Conservation (phyloP, 371 early-diverging fungal genomes). For the Ordospora colligata region DNA sequence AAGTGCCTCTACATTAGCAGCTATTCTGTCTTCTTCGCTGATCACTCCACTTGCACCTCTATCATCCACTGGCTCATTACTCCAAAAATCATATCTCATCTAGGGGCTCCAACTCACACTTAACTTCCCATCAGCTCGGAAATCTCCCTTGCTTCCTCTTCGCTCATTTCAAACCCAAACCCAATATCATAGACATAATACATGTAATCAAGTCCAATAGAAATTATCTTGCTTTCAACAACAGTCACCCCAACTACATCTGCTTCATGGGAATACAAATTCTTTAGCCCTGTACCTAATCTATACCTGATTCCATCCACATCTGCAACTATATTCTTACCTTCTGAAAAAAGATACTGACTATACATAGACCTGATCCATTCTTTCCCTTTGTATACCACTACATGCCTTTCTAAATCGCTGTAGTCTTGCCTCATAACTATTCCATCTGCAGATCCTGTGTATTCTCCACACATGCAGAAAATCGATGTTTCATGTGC, state of each 20-base stretch:
- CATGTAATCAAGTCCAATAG: slow-evolving; percentile 35
- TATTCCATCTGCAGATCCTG: slow-evolving; percentile 37
- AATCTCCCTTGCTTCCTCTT: background rate
- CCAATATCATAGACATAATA: background rate
- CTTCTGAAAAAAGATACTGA: slow-evolving; percentile 20
- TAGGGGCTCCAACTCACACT: too few species aligned
- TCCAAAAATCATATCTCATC: slow-evolving; percentile 51
- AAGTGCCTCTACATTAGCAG: slow-evolving; percentile 1
- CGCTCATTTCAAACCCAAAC: background rate
- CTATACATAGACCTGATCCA: slow-evolving; percentile 30
- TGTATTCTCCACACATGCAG: background rate
- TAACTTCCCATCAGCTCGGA: background rate
- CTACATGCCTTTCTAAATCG: background rate
- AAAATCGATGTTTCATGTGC: slow-evolving; percentile 28
- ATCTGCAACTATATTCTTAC: slow-evolving; percentile 19
- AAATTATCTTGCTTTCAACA: slow-evolving; percentile 21
- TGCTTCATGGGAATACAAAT: slow-evolving; percentile 28
- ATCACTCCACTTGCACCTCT: slow-evolving; percentile 4
- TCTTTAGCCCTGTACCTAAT: background rate
- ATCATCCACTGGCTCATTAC: slow-evolving; percentile 52
- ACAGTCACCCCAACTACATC: slow-evolving; percentile 15
- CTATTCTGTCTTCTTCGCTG: background rate
- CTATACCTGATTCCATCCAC: background rate
- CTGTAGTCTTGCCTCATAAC: background rate
- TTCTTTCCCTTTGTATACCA: background rate